Evolutionary conservation across 1,284 basidiomycete species (phyloP), one percentile per base, ranked within the genome.

Genomic region (Kwoniella shivajii): DNA sequence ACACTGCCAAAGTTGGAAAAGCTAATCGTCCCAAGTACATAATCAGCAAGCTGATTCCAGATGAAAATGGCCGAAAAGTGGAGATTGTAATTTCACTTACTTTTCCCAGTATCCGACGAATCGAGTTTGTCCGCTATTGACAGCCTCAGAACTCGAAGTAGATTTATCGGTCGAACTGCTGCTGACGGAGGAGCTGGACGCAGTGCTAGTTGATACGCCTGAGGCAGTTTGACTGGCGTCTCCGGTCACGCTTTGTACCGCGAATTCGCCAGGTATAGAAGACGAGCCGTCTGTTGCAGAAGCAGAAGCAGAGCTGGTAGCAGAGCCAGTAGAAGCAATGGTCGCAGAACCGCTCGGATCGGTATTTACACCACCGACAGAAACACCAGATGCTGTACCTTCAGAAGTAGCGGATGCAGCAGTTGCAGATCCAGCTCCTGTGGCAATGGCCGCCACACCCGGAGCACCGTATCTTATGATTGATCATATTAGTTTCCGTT

Each of bases 91-190:
- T 6, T 16, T 0, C 27, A 63, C 66, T 63, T 39, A 68, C 66
- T 57, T 59, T 27, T 59, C 57, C 64, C 64, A 71, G 42, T 71
- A 71, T 6, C 60, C 61, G 2, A 69, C 54, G 50, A 59, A 64
- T 14, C 61, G 48, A 13, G 54, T 57, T n/a, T n/a, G n/a, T n/a
- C n/a, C n/a, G n/a, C n/a, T n/a, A n/a, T 49, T 57, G 18, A 24
- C 54, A 6, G 39, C 45, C 11, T n/a, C n/a, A 18, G 43, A 18
- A 20, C 31, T 39, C 36, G 58, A 51, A 11, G 27, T 36, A 7
- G 46, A 37, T 7, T 14, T 42, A 33, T 37, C 4, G 6, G 20
- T n/a, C 14, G 33, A 24, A 27, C 30, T 24, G 26, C 31, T 38
- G 22, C 36, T 27, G 14, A 22, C 26, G 16, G 31, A 22, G 27